Percentiles rank a stretch among this genome's conserved stretches.
Conservation (phyloP, 441 rosid genomes). For the Eruca vesicaria region DNA sequence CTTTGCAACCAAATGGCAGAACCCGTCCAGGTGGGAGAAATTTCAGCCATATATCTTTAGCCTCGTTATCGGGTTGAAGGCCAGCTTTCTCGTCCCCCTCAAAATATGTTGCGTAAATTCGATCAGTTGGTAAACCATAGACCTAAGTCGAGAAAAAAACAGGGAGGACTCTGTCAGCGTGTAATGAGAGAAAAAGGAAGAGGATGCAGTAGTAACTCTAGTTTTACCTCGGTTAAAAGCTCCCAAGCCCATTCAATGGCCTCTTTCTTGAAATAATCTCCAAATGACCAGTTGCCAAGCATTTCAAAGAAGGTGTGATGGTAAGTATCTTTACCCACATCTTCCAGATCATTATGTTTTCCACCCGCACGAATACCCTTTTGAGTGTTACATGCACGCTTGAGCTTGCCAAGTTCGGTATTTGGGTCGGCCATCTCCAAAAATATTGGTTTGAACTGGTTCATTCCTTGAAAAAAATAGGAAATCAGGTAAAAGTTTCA, state of each 20-base stretch:
- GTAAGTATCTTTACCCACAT: conserved; percentile 77
- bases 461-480: conserved; percentile 55
- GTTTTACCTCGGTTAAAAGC: conserved; percentile 62
- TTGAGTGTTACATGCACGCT: conserved; percentile 77
- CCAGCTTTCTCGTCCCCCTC: conserved; percentile 84
- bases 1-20: conserved; percentile 64
- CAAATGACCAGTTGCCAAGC: conserved; percentile 92
- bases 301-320: conserved; percentile 92
- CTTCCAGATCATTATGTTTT: conserved; percentile 86
- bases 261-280: conserved; percentile 80
- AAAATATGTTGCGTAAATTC: conserved; percentile 84
- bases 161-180: too few species aligned
- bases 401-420: conserved; percentile 62
- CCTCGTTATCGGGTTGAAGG: conserved; percentile 74
- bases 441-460: conserved; percentile 79
- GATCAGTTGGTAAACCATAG: conserved; percentile 62
- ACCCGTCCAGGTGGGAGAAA: conserved; percentile 71
- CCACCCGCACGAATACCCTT: conserved; percentile 93
- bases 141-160: too few species aligned
- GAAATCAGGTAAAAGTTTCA: too few species aligned
- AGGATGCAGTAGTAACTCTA: too few species aligned
- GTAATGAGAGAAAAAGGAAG: too few species aligned
- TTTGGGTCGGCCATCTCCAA: conserved; percentile 79
- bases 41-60: conserved; percentile 72
- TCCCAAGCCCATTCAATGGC: conserved; percentile 93